Percentiles rank a stretch among this genome's conserved stretches.
Evolutionary conservation across 208 protist genomes (phyloP).

Genomic region (Strigomonas oncopelti): DNA sequence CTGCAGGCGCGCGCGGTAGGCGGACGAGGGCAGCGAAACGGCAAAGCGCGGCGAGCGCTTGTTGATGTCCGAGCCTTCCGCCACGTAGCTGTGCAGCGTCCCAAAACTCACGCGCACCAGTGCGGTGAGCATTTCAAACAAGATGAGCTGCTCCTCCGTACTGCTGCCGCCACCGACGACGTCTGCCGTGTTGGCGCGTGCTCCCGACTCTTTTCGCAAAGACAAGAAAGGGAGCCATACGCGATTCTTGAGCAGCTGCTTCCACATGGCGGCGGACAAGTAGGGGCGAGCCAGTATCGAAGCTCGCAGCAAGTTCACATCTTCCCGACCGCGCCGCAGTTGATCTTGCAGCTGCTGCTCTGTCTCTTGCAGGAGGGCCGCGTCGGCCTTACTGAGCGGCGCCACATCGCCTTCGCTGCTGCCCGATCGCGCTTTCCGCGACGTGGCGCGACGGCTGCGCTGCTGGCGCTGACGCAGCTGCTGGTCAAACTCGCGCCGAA

Average conservation of each 20-base stretch:
- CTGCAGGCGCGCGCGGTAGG: slow-evolving; percentile 10
- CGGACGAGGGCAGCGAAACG: slow-evolving; percentile 64
- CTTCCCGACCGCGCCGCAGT: slow-evolving; percentile 14
- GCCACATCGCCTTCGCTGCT: not conserved
- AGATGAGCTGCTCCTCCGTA: not conserved
- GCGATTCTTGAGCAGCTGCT: slow-evolving; percentile 16
- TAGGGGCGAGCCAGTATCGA: slow-evolving; percentile 63
- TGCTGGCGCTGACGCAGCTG: slow-evolving; percentile 7
- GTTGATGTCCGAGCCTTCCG: slow-evolving; percentile 42
- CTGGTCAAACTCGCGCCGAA: slow-evolving; percentile 16
- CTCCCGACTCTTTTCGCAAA: not conserved
- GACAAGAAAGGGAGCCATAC: not conserved
- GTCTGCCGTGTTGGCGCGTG: too few relatives aligned
- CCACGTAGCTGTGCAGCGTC: slow-evolving; percentile 51
- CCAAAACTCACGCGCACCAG: slow-evolving; percentile 48
- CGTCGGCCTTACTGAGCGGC: slow-evolving; percentile 3
- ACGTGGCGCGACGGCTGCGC: not conserved
- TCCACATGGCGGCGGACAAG: slow-evolving; percentile 45
- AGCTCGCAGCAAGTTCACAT: slow-evolving; percentile 24
- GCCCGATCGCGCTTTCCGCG: not conserved
- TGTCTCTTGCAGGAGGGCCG: slow-evolving; percentile 13
- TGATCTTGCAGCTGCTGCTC: slow-evolving; percentile 17
- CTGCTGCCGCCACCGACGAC: too few relatives aligned
- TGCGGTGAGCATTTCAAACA: slow-evolving; percentile 8
- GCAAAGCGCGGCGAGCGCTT: slow-evolving; percentile 70